Conservation (phyloP, 2,329 filamentous ascomycete species). For the Ambrosiella xylebori region DNA sequence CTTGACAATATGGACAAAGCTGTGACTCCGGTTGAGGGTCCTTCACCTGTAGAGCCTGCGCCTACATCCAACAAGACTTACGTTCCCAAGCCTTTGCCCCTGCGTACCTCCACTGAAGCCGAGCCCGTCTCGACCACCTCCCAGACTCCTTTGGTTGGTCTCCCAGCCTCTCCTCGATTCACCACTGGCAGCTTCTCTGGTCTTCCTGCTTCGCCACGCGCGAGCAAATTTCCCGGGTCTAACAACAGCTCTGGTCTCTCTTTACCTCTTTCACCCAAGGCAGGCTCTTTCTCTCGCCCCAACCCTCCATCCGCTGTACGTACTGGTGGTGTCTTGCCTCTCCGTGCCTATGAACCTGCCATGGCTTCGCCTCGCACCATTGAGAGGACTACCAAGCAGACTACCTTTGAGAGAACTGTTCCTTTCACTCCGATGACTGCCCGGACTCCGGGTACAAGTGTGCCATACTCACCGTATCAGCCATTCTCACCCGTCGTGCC, state of each 20-base stretch:
- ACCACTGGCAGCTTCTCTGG: constrained; percentile 21
- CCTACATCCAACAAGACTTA: not conserved
- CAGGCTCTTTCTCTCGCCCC: constrained; percentile 31
- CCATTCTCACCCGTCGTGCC: constrained; percentile 60
- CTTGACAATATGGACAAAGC: constrained; percentile 14
- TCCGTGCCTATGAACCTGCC: constrained; percentile 44
- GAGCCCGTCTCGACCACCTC: constrained; percentile 6
- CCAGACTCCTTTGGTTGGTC: constrained; percentile 31
- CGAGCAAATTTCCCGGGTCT: not conserved
- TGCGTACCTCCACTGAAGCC: not conserved
- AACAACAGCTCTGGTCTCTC: constrained; percentile 14
- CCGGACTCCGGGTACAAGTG: constrained; percentile 43
- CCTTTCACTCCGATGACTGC: constrained; percentile 39
- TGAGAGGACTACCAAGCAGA: constrained; percentile 40
- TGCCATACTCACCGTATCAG: constrained; percentile 65
- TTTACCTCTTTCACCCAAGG: constrained; percentile 29
- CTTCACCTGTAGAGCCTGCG: not conserved
- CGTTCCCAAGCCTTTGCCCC: not conserved
- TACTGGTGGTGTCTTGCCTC: constrained; percentile 38
- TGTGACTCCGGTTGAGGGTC: not conserved
- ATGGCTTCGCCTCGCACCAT: constrained; percentile 32
- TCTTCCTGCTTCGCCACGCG: constrained; percentile 12
- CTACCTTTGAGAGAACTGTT: constrained; percentile 40
- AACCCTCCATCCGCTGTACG: constrained; percentile 38
- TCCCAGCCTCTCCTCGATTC: constrained; percentile 21